Conservation (phyloP, 1,284 basidiomycete genomes). For the Meira miltonrushii region DNA sequence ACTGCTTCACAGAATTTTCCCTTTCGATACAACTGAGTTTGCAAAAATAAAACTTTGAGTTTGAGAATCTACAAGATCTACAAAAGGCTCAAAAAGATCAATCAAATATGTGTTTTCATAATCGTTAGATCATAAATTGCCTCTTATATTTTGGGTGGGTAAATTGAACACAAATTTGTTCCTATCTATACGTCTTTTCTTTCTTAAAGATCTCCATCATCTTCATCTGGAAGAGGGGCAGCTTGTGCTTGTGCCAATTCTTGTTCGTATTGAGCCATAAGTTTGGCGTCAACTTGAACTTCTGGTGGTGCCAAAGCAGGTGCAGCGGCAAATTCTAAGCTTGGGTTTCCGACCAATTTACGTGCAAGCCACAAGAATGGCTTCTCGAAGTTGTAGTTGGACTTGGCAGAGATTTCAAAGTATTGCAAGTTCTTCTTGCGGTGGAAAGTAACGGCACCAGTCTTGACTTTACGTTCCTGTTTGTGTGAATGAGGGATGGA, state of each 20-base stretch:
- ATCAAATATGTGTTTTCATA: no score
- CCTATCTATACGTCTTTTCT: not conserved
- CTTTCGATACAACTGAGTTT: no score
- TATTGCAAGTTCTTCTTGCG: conserved; percentile 99
- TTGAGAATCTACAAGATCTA: no score
- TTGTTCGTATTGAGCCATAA: conserved; percentile 77
- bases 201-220: conserved; percentile 54
- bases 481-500: conserved; percentile 4
- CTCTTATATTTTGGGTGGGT: no score
- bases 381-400: conserved; percentile 99
- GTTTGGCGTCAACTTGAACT: conserved; percentile 71
- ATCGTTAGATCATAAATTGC: no score
- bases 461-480: conserved; percentile 99
- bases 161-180: no score
- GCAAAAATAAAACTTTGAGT: no score
- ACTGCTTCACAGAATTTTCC: no score
- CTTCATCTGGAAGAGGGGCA: conserved; percentile 59
- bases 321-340: conserved; percentile 91
- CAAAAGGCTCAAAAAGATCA: no score
- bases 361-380: conserved; percentile 99
- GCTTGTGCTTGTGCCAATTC: conserved; percentile 64
- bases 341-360: conserved; percentile 89
- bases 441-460: conserved; percentile 97
- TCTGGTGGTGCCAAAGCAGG: conserved; percentile 93
- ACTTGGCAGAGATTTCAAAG: conserved; percentile 99